Conservation (phyloP, 2,329 filamentous ascomycete species). For the Chrysoporthe cubensis region DNA sequence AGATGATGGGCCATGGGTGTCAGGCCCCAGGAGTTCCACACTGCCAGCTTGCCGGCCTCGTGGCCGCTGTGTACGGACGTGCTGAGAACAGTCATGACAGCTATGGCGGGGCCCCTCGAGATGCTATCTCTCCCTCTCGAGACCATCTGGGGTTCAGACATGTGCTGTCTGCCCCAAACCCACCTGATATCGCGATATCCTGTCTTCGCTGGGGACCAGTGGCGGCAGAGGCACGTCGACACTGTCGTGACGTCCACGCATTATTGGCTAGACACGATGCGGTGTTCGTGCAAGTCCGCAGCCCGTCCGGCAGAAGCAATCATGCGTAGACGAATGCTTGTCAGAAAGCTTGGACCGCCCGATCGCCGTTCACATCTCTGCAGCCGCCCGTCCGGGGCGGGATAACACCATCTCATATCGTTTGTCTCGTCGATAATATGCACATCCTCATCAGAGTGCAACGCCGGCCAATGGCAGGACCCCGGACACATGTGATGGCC, state of each 20-base stretch:
- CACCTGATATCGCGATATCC: background rate
- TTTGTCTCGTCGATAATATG: background rate
- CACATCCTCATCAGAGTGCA: conserved; percentile 1
- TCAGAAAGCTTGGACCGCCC: conserved; percentile 8
- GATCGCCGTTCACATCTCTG: conserved; percentile 3
- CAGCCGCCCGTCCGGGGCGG: background rate
- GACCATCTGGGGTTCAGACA: background rate
- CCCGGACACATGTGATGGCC: background rate
- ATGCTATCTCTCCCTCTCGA: background rate
- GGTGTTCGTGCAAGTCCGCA: background rate
- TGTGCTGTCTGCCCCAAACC: background rate
- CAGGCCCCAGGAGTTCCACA: conserved; percentile 6
- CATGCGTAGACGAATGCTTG: background rate
- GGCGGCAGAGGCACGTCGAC: background rate
- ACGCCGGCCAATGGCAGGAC: conserved; percentile 4
- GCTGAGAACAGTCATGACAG: background rate
- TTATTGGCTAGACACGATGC: conserved; percentile 12
- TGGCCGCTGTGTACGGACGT: background rate
- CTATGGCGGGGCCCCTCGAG: background rate
- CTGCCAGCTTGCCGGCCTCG: conserved; percentile 10
- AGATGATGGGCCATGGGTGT: conserved; percentile 5
- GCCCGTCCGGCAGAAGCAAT: background rate
- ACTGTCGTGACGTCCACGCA: conserved; percentile 9
- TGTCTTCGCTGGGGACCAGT: background rate
- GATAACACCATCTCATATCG: background rate